These are phyloP conservation scores for Globomyces pollinis-pini DNA, from an alignment of 192 early-diverging fungal genomes.

Conservation along the genomic window DNA sequence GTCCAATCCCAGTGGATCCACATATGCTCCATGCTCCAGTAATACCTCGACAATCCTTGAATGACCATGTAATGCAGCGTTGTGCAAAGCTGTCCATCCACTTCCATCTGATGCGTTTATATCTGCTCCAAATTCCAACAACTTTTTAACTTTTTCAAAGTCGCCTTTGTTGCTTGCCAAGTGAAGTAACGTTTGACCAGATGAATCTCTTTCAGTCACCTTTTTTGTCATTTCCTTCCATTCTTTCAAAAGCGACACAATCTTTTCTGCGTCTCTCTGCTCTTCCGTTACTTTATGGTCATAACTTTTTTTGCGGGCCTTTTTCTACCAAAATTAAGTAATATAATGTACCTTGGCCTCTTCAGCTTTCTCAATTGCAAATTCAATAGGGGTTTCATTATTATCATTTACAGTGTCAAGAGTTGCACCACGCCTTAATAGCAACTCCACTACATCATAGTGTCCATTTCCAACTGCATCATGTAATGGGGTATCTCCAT, in stretches of 20 bases:
- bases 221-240: slow-evolving; percentile 33
- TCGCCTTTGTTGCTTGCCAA: slow-evolving; percentile 23
- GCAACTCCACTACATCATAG: slow-evolving; percentile 35
- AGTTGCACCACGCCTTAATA: slow-evolving; percentile 42
- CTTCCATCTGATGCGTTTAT: slow-evolving; percentile 29
- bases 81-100: slow-evolving; percentile 45
- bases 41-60: slow-evolving; percentile 22
- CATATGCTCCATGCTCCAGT: slow-evolving; percentile 35
- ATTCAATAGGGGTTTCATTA: slow-evolving; percentile 35
- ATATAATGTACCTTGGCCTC: not conserved
- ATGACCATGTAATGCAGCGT: slow-evolving; percentile 31
- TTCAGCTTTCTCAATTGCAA: slow-evolving; percentile 14
- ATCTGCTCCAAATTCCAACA: slow-evolving; percentile 39
- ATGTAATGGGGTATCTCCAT: slow-evolving; percentile 53
- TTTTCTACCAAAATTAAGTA: not conserved
- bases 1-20: slow-evolving; percentile 22
- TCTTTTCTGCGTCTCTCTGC: not conserved
- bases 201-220: slow-evolving; percentile 24
- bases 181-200: slow-evolving; percentile 39
- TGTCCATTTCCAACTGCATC: slow-evolving; percentile 43
- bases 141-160: slow-evolving; percentile 15
- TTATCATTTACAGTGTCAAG: slow-evolving; percentile 32
- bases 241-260: slow-evolving; percentile 17
- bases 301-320: too few species aligned
- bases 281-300: too few species aligned